phyloP scores from a whole-genome alignment of 768 basidiomycete species.

The Rhizopogon salebrosus region DNA sequence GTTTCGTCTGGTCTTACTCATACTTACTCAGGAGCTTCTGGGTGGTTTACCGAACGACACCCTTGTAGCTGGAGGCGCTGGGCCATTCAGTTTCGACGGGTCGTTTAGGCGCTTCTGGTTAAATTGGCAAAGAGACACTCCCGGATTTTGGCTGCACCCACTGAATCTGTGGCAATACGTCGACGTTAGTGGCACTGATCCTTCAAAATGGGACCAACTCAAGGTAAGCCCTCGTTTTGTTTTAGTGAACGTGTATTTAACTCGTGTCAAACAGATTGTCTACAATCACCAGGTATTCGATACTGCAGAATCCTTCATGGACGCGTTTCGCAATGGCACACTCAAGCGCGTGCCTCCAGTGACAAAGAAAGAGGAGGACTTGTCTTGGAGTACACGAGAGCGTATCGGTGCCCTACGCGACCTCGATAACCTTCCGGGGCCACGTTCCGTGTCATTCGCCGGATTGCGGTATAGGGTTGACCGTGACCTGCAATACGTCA shows the following conservation, averaged over 20 bases:
- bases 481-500: constrained; percentile 43
- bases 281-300: constrained; percentile 58
- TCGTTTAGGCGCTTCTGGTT: constrained; percentile 53
- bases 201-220: constrained; percentile 46
- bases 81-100: constrained; percentile 58
- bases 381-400: constrained; percentile 43
- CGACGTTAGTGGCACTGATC: constrained; percentile 50
- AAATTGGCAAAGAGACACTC: constrained; percentile 41
- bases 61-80: constrained; percentile 38
- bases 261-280: constrained; percentile 34
- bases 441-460: constrained; percentile 55
- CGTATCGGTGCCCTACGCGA: constrained; percentile 39
- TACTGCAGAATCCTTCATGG: constrained; percentile 42
- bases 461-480: constrained; percentile 57
- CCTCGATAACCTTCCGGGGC: constrained; percentile 59
- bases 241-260: not conserved
- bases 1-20: not conserved
- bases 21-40: constrained; percentile 40
- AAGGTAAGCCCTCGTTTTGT: constrained; percentile 29
- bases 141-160: constrained; percentile 49
- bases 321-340: constrained; percentile 49
- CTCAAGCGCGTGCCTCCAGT: constrained; percentile 37
- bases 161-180: constrained; percentile 53
- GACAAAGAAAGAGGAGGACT: constrained; percentile 26
- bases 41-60: constrained; percentile 44